Evolutionary conservation across 73 alveolate genomes (phyloP).

Genomic region (Paramecium pentaurelia): DNA sequence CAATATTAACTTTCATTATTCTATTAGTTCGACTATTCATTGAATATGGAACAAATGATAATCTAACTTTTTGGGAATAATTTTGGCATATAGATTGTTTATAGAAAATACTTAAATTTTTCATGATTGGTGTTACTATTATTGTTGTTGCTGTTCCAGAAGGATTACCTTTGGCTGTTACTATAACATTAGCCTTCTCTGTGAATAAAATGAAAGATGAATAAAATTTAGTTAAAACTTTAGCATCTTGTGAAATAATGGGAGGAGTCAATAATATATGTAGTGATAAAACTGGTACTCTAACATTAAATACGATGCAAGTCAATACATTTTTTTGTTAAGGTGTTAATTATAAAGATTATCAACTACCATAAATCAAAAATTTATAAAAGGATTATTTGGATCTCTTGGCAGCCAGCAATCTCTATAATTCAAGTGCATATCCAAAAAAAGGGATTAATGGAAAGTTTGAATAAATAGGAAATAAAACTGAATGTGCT

Average conservation of each 20-base stretch:
- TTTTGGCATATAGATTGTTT: constrained; percentile 47
- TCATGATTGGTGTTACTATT: constrained; percentile 87
- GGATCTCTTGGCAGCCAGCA: constrained; percentile 13
- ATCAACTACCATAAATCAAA: neutral
- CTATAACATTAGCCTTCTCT: constrained; percentile 87
- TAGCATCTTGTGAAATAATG: constrained; percentile 91
- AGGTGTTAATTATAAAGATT: neutral
- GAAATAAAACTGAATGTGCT: constrained; percentile 86
- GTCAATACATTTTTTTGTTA: constrained; percentile 63
- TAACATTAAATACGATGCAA: constrained; percentile 87
- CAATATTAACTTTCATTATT: constrained; percentile 78
- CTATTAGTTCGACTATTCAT: constrained; percentile 57
- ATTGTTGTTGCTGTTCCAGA: constrained; percentile 96
- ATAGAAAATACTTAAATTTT: constrained; percentile 34
- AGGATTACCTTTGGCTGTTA: constrained; percentile 95
- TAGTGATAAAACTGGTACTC: constrained; percentile 94
- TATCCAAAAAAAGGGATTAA: neutral
- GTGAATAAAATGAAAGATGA: constrained; percentile 89
- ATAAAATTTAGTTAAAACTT: constrained; percentile 83
- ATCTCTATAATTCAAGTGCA: constrained; percentile 52
- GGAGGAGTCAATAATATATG: constrained; percentile 93
- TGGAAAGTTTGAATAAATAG: constrained; percentile 65
- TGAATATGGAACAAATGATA: constrained; percentile 57
- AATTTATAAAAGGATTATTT: neutral
- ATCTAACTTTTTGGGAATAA: constrained; percentile 44